Evolutionary conservation across 257 asterid species (phyloP), one percentile per base, ranked within the genome.

Genomic region (Solanum infundibuliforme): DNA sequence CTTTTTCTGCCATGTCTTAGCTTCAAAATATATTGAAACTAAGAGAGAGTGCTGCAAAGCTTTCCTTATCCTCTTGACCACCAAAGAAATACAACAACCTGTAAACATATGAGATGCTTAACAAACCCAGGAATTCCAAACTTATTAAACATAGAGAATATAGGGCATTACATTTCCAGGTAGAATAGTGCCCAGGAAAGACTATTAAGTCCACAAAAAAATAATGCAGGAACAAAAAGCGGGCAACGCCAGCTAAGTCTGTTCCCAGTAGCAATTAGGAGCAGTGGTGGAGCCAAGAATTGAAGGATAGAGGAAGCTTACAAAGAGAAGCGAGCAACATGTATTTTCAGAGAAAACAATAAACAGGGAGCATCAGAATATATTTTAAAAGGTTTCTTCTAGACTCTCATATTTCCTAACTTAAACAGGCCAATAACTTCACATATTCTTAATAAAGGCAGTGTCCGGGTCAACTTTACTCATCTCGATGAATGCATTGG

Each of bases 1-100:
- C 96, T 73, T 89, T 96, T 89, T 93, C 96, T 71, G 98, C 93
- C 99, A 97, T 97, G 69, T 90, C 75, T 76, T 85, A 83, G 81
- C 89, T 39, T 88, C 58, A 60, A 73, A 87, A 38, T 38, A 46
- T 12, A 27, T 60, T 27, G 60, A 16, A 32, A 77, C 87, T 84
- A 86, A 86, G 58, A 69, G 87, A 75, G 5, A 73, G 21, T 62
- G 83, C 31, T 55, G 66, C 16, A 6, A 36, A 39, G 43, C 21
- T 65, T 39, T 77, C 48, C 46, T 29, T 66, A 81, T 52, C 55
- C 62, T 38, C 77, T 79, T 66, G 58, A 43, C 68, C 73, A 79
- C 72, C 62, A 87, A 60, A 76, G 79, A 20, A n/a, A 41, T 18
- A 32, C 29, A 36, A 87, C 60, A 10, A 58, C 85, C 88, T 58